Conservation (phyloP, 2,329 filamentous ascomycete species). For the Epichloe hybrida region DNA sequence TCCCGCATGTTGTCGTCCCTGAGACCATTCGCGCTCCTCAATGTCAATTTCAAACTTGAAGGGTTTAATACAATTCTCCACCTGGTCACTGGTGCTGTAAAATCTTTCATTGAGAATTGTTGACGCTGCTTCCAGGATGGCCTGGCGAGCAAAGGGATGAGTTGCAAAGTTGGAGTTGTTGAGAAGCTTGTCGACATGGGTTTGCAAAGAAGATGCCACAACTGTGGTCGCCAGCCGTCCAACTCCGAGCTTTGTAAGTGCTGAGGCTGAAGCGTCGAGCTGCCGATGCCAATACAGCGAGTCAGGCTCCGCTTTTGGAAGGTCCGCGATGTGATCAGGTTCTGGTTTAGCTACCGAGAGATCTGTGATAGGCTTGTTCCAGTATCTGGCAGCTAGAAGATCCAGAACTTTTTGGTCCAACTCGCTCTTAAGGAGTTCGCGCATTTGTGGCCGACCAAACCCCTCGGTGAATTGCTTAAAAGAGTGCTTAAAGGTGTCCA, state of each 20-base stretch:
- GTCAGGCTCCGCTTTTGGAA: slow-evolving; percentile 75
- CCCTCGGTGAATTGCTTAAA: slow-evolving; percentile 88
- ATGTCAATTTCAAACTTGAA: slow-evolving; percentile 98
- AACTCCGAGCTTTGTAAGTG: slow-evolving; percentile 86
- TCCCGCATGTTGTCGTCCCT: slow-evolving; percentile 71
- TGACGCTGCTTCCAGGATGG: slow-evolving; percentile 83
- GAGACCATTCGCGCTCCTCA: slow-evolving; percentile 76
- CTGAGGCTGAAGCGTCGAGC: slow-evolving; percentile 80
- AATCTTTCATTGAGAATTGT: slow-evolving; percentile 87
- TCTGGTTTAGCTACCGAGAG: slow-evolving; percentile 55
- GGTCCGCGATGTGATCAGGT: slow-evolving; percentile 57
- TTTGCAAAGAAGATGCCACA: slow-evolving; percentile 75
- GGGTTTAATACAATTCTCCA: slow-evolving; percentile 97
- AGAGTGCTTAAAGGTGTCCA: slow-evolving; percentile 94
- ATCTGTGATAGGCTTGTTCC: slow-evolving; percentile 90
- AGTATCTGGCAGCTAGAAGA: slow-evolving; percentile 82
- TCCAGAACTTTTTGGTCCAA: slow-evolving; percentile 92
- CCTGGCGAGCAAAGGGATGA: slow-evolving; percentile 83
- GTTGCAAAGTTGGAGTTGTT: slow-evolving; percentile 70
- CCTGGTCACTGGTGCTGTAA: slow-evolving; percentile 93
- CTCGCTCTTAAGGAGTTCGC: slow-evolving; percentile 78
- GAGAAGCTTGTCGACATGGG: slow-evolving; percentile 68
- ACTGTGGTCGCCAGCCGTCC: slow-evolving; percentile 86
- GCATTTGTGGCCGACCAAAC: slow-evolving; percentile 82
- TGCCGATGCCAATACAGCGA: slow-evolving; percentile 89